These are phyloP conservation scores for Phytomonas francai DNA, from an alignment of 208 protist species.

Conservation along the genomic window DNA sequence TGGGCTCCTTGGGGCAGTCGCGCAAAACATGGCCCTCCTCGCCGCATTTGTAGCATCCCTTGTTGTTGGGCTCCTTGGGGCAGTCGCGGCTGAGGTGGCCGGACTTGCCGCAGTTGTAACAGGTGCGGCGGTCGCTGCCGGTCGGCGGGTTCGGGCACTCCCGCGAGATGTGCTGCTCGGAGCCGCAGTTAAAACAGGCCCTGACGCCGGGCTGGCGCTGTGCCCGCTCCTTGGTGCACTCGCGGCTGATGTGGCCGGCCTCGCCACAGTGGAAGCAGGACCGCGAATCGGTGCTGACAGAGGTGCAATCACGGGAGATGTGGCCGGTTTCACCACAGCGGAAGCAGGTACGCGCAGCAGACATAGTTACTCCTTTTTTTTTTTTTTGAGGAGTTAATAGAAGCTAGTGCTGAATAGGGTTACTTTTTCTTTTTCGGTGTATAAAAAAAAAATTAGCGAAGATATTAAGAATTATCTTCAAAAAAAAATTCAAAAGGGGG, in stretches of 20 bases:
- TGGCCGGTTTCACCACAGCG: slow-evolving; percentile 54
- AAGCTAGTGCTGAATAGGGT: slow-evolving; percentile 5
- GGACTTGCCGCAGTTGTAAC: slow-evolving; percentile 49
- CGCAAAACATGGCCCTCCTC: slow-evolving; percentile 61
- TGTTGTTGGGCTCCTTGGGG: slow-evolving; percentile 28
- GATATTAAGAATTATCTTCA: slow-evolving; percentile 1
- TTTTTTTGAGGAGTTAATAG: not conserved
- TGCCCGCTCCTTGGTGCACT: slow-evolving; percentile 38
- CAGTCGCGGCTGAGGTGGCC: slow-evolving; percentile 64
- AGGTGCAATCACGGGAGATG: slow-evolving; percentile 52
- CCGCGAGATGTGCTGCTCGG: slow-evolving; percentile 47
- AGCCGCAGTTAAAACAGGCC: slow-evolving; percentile 39
- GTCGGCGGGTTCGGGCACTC: slow-evolving; percentile 43
- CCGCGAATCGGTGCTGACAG: slow-evolving; percentile 29
- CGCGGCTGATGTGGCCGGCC: slow-evolving; percentile 55
- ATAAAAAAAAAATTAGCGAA: not conserved
- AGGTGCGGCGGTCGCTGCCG: slow-evolving; percentile 29
- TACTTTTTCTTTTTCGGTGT: slow-evolving; percentile 13
- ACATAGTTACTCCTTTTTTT: slow-evolving; percentile 18
- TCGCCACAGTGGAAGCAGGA: slow-evolving; percentile 63
- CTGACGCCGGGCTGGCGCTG: slow-evolving; percentile 21
- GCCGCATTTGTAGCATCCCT: slow-evolving; percentile 70
- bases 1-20: slow-evolving; percentile 49
- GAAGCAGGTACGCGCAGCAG: slow-evolving; percentile 50
- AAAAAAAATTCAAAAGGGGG: not conserved